Conservation (phyloP, 2,329 filamentous ascomycete genomes). For the Biscogniauxia mediterranea region DNA sequence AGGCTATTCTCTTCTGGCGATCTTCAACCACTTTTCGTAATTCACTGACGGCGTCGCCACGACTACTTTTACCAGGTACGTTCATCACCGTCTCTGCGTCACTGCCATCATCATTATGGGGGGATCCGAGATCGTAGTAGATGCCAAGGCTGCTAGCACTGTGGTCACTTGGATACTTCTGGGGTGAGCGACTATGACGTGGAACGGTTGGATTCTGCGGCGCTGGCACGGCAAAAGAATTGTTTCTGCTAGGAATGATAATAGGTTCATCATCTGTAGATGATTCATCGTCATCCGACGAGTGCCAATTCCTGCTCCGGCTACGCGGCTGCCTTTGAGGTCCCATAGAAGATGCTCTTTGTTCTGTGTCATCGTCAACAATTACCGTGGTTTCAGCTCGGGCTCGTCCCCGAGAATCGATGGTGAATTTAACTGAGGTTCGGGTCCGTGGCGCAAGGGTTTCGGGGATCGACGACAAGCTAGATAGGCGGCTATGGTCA, state of each 20-base stretch:
- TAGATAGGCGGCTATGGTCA: constrained; percentile 49
- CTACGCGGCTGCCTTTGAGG: constrained; percentile 19
- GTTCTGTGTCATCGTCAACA: constrained; percentile 29
- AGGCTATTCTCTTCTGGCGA: constrained; percentile 42
- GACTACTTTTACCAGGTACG: constrained; percentile 36
- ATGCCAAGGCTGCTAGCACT: constrained; percentile 44
- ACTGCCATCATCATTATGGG: constrained; percentile 48
- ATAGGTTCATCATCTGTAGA: constrained; percentile 65
- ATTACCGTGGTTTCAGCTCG: constrained; percentile 52
- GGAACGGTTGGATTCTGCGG: constrained; percentile 46
- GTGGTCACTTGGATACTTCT: constrained; percentile 49
- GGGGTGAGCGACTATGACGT: constrained; percentile 46
- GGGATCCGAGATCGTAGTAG: constrained; percentile 31
- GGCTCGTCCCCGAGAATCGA: constrained; percentile 60
- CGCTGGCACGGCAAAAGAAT: constrained; percentile 57
- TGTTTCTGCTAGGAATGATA: constrained; percentile 59
- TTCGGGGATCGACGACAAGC: constrained; percentile 59
- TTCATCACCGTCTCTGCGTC: constrained; percentile 59
- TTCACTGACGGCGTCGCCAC: constrained; percentile 59
- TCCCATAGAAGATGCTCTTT: constrained; percentile 21
- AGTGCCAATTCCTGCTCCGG: constrained; percentile 39
- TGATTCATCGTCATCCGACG: constrained; percentile 51
- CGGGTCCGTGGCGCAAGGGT: constrained; percentile 44
- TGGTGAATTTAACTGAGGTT: constrained; percentile 61
- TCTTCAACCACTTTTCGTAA: constrained; percentile 57